phyloP scores from a whole-genome alignment of 768 basidiomycete species.

The Amanita polypyramis region DNA sequence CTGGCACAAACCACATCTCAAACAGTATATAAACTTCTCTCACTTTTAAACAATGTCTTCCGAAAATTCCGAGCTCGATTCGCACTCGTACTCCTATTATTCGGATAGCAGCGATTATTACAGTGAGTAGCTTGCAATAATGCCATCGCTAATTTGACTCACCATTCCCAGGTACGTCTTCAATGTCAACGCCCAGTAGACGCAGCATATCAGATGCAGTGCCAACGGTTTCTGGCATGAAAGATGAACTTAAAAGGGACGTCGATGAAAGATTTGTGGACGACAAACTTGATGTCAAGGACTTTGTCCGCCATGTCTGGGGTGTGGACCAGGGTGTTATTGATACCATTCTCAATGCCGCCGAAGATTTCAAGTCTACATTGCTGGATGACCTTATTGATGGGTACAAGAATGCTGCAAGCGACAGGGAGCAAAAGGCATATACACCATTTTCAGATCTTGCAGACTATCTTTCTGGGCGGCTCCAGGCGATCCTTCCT shows the following conservation, averaged over 20 bases:
- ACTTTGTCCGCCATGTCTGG: background rate
- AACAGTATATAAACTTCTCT: too few species aligned
- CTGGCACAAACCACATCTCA: too few species aligned
- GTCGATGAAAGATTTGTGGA: background rate
- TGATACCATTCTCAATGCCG: background rate
- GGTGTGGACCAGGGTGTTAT: background rate
- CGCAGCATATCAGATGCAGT: background rate
- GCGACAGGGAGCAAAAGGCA: background rate
- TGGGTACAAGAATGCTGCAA: background rate
- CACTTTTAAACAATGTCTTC: background rate
- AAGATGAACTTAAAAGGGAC: background rate
- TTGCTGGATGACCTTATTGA: background rate
- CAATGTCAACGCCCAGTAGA: background rate
- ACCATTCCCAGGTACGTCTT: background rate
- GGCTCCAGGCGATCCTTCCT: background rate
- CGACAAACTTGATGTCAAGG: background rate
- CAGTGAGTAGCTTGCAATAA: background rate
- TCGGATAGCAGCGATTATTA: background rate
- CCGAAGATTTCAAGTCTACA: background rate
- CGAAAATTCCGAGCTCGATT: background rate
- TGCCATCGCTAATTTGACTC: background rate
- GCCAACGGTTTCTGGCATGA: background rate
- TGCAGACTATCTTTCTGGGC: background rate
- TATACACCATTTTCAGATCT: background rate
- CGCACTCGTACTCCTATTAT: background rate